Evolutionary conservation across 139 green algal genomes (phyloP).

Genomic region (Trebouxia sp.): DNA sequence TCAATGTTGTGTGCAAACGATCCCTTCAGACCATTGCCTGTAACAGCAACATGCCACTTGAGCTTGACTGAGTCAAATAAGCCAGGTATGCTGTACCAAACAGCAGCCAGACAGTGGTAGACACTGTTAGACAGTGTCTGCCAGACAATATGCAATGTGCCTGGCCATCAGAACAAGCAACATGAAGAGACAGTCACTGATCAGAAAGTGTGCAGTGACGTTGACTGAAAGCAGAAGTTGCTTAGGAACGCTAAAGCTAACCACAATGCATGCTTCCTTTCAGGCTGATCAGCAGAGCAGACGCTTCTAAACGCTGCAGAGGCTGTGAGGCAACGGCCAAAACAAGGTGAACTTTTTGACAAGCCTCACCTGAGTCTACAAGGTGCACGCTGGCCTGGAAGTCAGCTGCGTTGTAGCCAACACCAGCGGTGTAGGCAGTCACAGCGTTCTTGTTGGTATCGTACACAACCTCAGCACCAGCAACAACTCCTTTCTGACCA

Average conservation of each 20-base stretch:
- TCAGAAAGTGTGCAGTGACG: neutral
- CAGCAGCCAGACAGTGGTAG: neutral
- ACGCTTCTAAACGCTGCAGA: no score
- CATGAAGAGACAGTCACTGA: neutral
- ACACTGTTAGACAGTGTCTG: neutral
- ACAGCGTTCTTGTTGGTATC: conserved; percentile 52
- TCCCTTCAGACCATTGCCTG: conserved; percentile 37
- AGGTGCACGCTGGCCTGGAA: conserved; percentile 46
- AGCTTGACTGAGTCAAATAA: neutral
- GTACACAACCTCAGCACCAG: conserved; percentile 46
- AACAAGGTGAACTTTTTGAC: neutral
- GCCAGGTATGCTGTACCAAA: neutral
- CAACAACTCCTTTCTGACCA: conserved; percentile 37
- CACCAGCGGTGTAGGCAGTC: conserved; percentile 29
- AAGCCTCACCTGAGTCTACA: neutral
- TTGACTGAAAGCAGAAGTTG: neutral
- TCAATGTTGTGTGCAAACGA: conserved; percentile 50
- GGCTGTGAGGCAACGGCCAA: no score
- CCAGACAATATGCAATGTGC: neutral
- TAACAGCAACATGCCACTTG: neutral
- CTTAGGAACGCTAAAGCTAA: no score
- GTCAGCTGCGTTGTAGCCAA: conserved; percentile 52
- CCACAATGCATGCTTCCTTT: no score
- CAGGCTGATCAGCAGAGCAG: no score
- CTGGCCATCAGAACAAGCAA: neutral